Evolutionary conservation across 106 monocot genomes (phyloP).

Genomic region (Cymbidium sinense): DNA sequence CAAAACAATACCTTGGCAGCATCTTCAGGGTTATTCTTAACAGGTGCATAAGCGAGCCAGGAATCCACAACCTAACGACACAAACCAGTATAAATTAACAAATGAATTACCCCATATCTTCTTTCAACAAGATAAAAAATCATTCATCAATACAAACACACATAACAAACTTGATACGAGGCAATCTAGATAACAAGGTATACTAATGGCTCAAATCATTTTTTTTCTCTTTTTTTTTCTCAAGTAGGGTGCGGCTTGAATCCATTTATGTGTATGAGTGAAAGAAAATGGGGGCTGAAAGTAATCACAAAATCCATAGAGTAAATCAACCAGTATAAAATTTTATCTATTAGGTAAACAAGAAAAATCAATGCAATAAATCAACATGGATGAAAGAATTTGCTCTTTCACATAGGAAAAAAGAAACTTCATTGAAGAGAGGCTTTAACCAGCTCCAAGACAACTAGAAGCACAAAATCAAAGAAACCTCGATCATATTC

Average conservation of each 20-base stretch:
- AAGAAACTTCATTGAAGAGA: not conserved
- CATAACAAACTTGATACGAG: not conserved
- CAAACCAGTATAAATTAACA: conserved; percentile 7
- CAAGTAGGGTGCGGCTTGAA: not conserved
- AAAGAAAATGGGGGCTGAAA: not conserved
- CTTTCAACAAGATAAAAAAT: conserved; percentile 3
- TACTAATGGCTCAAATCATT: not conserved
- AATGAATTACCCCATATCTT: not conserved
- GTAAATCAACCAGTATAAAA: not conserved
- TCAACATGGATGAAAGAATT: not conserved
- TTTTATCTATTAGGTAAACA: not conserved
- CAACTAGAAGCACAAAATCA: not conserved
- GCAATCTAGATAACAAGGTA: not conserved
- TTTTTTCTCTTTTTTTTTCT: not conserved
- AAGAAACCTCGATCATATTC: not conserved
- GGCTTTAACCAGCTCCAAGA: not conserved
- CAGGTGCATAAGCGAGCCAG: conserved; percentile 97
- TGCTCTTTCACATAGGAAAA: not conserved
- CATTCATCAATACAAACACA: not conserved
- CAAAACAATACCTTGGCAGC: conserved; percentile 67
- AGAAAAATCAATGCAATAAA: not conserved
- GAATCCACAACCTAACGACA: conserved; percentile 73
- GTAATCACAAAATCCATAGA: not conserved
- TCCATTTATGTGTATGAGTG: not conserved
- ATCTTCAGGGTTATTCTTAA: conserved; percentile 99